Conservation (phyloP, 1,139 yeast species). For the Hyphopichia burtonii region DNA sequence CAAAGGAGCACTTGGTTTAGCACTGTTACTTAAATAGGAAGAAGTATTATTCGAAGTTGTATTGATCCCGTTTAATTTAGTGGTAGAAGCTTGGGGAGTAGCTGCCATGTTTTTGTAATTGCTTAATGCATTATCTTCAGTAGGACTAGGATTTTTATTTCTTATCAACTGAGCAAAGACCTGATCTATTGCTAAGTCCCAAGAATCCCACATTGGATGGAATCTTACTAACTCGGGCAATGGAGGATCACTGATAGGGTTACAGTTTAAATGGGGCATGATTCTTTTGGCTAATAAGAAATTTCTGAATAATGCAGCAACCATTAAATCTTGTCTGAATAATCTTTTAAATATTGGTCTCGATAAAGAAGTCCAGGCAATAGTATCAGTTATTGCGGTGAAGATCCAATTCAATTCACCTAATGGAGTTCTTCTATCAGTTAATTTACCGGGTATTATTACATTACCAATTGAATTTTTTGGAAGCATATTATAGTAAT, state of each 20-base stretch:
- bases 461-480: constrained; percentile 59
- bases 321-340: constrained; percentile 94
- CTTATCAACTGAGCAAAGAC: constrained; percentile 70
- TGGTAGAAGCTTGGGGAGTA: constrained; percentile 13
- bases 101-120: constrained; percentile 4
- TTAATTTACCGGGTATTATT: constrained; percentile 81
- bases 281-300: constrained; percentile 88
- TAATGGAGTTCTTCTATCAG: constrained; percentile 91
- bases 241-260: constrained; percentile 92
- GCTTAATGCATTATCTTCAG: neutral
- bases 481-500: constrained; percentile 57
- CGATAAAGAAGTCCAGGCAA: constrained; percentile 94
- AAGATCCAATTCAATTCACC: constrained; percentile 98
- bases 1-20: constrained; percentile 4
- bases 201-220: constrained; percentile 97
- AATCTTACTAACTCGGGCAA: constrained; percentile 76
- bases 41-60: too few species aligned
- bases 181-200: constrained; percentile 97
- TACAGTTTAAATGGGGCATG: constrained; percentile 92
- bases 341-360: constrained; percentile 85
- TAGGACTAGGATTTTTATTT: constrained; percentile 25
- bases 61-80: constrained; percentile 19
- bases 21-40: neutral
- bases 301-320: constrained; percentile 92
- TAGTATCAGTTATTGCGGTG: constrained; percentile 96